Conservation (phyloP, 495 filamentous ascomycete genomes). For the Hypoxylon crocopeplum region DNA sequence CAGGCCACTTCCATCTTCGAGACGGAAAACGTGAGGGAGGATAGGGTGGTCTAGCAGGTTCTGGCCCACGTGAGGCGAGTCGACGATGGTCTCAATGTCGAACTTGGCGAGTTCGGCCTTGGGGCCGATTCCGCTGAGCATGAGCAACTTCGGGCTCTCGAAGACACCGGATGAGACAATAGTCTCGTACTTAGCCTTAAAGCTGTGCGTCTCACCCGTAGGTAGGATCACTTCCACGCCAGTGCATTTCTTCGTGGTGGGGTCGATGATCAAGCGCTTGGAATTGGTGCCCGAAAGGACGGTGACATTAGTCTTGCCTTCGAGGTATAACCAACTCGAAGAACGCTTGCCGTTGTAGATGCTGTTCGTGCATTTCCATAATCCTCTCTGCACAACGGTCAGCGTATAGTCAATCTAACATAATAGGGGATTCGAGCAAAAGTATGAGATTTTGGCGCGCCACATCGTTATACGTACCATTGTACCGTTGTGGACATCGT, state of each 20-base stretch:
- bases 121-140: conserved; percentile 69
- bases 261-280: conserved; percentile 62
- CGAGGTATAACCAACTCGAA: conserved; percentile 58
- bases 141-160: conserved; percentile 65
- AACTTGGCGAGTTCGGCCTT: conserved; percentile 54
- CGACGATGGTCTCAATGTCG: conserved; percentile 56
- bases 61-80: conserved; percentile 62
- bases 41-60: conserved; percentile 65
- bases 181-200: conserved; percentile 60
- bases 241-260: conserved; percentile 41
- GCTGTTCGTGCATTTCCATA: conserved; percentile 61
- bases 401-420: too few relatives aligned
- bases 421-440: too few relatives aligned
- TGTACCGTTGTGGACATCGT: conserved; percentile 63
- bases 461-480: too few relatives aligned
- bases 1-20: conserved; percentile 62
- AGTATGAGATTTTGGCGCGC: too few relatives aligned
- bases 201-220: conserved; percentile 46
- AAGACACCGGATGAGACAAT: conserved; percentile 64
- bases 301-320: conserved; percentile 62
- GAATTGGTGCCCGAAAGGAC: conserved; percentile 56
- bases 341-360: conserved; percentile 66
- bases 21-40: conserved; percentile 59
- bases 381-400: too few relatives aligned
- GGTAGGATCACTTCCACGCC: conserved; percentile 49